Evolutionary conservation across 495 filamentous ascomycete species (phyloP), one percentile per base, ranked within the genome.

Genomic region (Penicillium paradoxum): DNA sequence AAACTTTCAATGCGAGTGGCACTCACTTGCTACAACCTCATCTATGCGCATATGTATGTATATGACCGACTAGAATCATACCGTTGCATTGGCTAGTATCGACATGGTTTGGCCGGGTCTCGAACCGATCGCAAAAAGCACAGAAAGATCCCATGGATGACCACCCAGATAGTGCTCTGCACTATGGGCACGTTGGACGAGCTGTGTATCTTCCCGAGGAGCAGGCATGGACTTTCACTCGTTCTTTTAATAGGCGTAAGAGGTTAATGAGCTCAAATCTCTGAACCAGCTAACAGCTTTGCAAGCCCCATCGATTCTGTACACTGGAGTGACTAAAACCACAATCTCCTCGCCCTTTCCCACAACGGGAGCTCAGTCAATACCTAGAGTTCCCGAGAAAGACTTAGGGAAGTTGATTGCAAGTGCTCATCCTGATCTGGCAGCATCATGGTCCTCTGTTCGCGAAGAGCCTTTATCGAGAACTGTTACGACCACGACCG

Each of bases 131-230:
- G 60, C 65, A 52, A 72, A 64, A 58, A 59, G 56, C 57, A 68
- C 65, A 71, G 55, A 61, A 54, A 70, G 67, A 66, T 80, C 83
- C 47, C 69, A 89, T 89, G 85, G 78, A 77, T 85, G 76, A 86
- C 57, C 58, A 66, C 50, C 56, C 64, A 39, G 55, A 63, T 15
- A 72, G 65, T 63, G 78, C 79, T 76, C 78, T 88, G 44, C 77
- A 76, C 46, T 88, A 84, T 73, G 85, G 85, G 73, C 82, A 86
- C 62, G 60, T 84, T 51, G 85, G 85, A 59, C 72, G 73, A 59
- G 71, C 79, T 21, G 50, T 66, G 30, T 89, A 87, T 63, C 66
- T 78, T 55, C 48, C 67, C 17, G 76, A 80, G 13, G 70, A 65
- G n/a, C 69, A 74, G 32, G 38, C 69, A 54, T 89, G 85, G 85